Conservation (phyloP, 2,329 filamentous ascomycete species). For the Colletotrichum sp. region DNA sequence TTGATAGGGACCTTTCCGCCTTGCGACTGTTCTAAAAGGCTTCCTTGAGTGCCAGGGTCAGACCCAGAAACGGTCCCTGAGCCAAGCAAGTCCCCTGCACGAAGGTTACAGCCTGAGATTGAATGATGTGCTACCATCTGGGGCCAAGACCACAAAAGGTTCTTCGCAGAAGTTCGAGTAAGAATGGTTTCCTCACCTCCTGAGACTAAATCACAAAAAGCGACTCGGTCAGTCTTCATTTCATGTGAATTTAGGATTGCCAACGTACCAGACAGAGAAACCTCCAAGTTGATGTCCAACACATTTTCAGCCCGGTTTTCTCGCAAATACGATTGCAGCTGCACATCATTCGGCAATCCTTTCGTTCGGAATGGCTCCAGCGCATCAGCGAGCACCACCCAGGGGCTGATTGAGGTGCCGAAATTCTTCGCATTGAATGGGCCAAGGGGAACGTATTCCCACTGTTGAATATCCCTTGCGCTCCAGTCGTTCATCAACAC, state of each 20-base stretch:
- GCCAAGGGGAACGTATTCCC: slow-evolving; percentile 66
- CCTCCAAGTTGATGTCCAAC: slow-evolving; percentile 41
- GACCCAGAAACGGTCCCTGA: slow-evolving; percentile 77
- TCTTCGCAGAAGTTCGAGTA: slow-evolving; percentile 37
- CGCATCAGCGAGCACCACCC: slow-evolving; percentile 67
- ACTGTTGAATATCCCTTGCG: slow-evolving; percentile 64
- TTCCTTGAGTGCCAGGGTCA: slow-evolving; percentile 67
- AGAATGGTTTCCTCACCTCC: slow-evolving; percentile 38
- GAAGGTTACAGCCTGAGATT: slow-evolving; percentile 76
- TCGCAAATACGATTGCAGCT: slow-evolving; percentile 51
- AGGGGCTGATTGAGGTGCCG: slow-evolving; percentile 64
- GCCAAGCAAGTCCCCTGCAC: slow-evolving; percentile 75
- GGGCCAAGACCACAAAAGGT: slow-evolving; percentile 78
- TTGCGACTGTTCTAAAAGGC: slow-evolving; percentile 73
- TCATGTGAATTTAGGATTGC: accelerated
- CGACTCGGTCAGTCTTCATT: not conserved
- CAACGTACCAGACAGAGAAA: slow-evolving; percentile 39
- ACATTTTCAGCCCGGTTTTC: slow-evolving; percentile 51
- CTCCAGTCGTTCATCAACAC: slow-evolving; percentile 71
- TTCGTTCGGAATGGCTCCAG: slow-evolving; percentile 36
- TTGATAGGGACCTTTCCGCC: slow-evolving; percentile 70
- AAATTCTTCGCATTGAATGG: slow-evolving; percentile 69
- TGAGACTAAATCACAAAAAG: not conserved
- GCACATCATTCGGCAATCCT: slow-evolving; percentile 34
- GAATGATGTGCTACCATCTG: slow-evolving; percentile 87